Evolutionary conservation across 2,329 filamentous ascomycete species (phyloP), one percentile per base, ranked within the genome.

Genomic region (Pseudogymnoascus sp.): DNA sequence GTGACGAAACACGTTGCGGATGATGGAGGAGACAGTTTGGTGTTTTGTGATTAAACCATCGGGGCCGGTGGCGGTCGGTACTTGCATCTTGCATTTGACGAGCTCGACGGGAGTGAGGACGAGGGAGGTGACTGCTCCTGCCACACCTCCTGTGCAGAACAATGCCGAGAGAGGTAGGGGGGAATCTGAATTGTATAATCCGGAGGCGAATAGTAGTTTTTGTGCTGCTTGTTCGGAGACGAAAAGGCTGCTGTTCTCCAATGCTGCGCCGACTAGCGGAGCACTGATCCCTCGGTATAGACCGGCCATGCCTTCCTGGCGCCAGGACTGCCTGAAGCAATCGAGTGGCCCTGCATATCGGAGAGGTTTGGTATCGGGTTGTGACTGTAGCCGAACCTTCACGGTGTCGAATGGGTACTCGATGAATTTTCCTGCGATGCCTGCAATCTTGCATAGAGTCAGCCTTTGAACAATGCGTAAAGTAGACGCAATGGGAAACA

Each of bases 331-430:
- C 70, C 86, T 84, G 77, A 99, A 96, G 78, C 95, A 97, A 78
- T 99, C 95, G 67, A 97, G 72, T 0, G 95, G 93, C 0, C 95
- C 95, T 5, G 79, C 86, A 76, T 97, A 97, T 65, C 84, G 87
- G 18, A 93, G 84, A 14, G 91, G 92, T 2, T 91, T 81, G 70
- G 89, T 85, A 75, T 93, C 89, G 36, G 92, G 90, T 75, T 97
- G 93, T n/a, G 93, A 95, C 75, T 99, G 95, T 10, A 99, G 84
- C 42, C 95, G 90, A 65, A 99, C 95, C 78, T 99, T 99, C 75
- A 99, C 88, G 0, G 95, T 99, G 77, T 99, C 95, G 77, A 99
- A 99, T 23, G 95, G 95, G 75, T 97, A 99, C 75, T 99, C 95
- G 73, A 99, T 93, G 75, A 93, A 91, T 79, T 97, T 99, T 66